These are phyloP conservation scores for Elymus sibiricus DNA, from an alignment of 176 grass and related monocot genomes.

Conservation along the genomic window DNA sequence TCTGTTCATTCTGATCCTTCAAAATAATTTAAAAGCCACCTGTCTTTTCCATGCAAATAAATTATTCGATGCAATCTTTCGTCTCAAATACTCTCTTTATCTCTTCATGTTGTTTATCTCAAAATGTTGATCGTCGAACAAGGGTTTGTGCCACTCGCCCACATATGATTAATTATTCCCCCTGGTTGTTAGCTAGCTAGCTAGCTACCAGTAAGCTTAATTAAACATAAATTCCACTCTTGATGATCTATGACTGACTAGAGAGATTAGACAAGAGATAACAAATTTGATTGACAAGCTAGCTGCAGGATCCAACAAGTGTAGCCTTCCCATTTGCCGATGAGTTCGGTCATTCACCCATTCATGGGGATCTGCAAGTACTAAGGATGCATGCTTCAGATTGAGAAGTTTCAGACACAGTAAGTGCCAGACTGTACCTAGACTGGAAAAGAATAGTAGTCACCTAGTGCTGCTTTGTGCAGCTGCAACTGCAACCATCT, in stretches of 20 bases:
- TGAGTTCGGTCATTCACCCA: background rate
- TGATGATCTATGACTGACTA: slow-evolving; percentile 14
- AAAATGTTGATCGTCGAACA: slow-evolving; percentile 8
- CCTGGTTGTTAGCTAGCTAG: background rate
- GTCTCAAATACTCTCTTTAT: slow-evolving; percentile 28
- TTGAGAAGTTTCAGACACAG: background rate
- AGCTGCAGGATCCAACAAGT: slow-evolving; percentile 29
- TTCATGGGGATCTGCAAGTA: slow-evolving; percentile 20
- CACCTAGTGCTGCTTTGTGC: background rate
- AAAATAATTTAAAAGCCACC: slow-evolving; percentile 6
- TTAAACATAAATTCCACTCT: slow-evolving; percentile 12
- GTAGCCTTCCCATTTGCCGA: slow-evolving; percentile 5
- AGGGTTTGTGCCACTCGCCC: slow-evolving; percentile 14
- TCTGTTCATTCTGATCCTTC: slow-evolving; percentile 4
- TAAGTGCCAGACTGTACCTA: background rate
- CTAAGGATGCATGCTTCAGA: background rate
- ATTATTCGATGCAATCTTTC: slow-evolving; percentile 10
- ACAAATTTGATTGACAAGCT: slow-evolving; percentile 1
- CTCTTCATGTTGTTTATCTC: background rate
- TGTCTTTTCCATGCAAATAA: slow-evolving; percentile 16
- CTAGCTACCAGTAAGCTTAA: slow-evolving; percentile 7
- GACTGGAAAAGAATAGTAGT: background rate
- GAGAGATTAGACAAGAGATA: slow-evolving; percentile 34
- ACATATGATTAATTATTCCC: slow-evolving; percentile 32
- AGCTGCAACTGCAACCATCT: background rate